Conservation (phyloP, 129 eudicot genomes). For the Pittosporum tobira region DNA sequence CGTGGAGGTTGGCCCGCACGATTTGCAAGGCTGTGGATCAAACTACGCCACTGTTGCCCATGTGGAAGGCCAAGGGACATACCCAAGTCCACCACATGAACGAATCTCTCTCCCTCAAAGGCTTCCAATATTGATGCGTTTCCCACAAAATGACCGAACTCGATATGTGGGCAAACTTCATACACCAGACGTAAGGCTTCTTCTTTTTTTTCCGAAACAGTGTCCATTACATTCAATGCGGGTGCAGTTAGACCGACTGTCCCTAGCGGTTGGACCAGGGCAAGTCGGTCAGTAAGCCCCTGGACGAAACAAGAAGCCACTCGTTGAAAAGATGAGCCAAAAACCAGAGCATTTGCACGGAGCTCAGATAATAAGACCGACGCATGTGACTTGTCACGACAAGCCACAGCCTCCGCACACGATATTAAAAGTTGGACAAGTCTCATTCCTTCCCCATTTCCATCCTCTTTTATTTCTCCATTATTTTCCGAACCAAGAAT, state of each 20-base stretch:
- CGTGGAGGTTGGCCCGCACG: constrained; percentile 34
- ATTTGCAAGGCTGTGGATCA: constrained; percentile 38
- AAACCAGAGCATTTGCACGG: constrained; percentile 47
- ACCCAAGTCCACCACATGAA: constrained; percentile 73
- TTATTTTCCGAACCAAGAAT: constrained; percentile 19
- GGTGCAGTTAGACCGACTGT: constrained; percentile 48
- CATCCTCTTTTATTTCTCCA: constrained; percentile 17
- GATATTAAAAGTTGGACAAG: constrained; percentile 61
- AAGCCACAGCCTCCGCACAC: constrained; percentile 81
- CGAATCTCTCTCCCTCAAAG: constrained; percentile 83
- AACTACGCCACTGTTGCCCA: constrained; percentile 62
- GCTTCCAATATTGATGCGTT: constrained; percentile 71
- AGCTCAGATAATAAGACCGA: constrained; percentile 52
- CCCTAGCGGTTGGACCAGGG: constrained; percentile 62
- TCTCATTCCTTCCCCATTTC: constrained; percentile 40
- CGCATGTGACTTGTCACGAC: constrained; percentile 64
- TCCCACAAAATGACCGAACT: constrained; percentile 63
- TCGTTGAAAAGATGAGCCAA: constrained; percentile 72
- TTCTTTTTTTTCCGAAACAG: constrained; percentile 41
- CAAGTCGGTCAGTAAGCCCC: constrained; percentile 60
- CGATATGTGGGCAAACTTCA: constrained; percentile 57
- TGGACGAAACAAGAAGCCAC: constrained; percentile 83
- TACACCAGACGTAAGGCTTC: constrained; percentile 62
- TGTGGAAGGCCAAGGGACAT: constrained; percentile 69
- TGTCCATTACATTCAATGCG: constrained; percentile 29